Evolutionary conservation across 1,284 basidiomycete species (phyloP), one percentile per base, ranked within the genome.

Genomic region (Marasmius fiardii): DNA sequence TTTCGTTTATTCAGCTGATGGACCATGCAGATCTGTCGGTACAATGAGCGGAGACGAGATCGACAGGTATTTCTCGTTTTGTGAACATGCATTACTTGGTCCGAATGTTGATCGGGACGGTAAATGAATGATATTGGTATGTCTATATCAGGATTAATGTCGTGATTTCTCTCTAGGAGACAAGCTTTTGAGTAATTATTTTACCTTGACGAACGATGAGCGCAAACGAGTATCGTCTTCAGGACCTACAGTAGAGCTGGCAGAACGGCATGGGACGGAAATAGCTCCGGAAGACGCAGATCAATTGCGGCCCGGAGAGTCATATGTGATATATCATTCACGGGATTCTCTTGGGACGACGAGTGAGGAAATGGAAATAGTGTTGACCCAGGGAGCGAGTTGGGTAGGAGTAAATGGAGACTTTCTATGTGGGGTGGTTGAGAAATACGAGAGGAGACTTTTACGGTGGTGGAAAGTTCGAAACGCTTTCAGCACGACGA

Each of bases 61-160:
- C 52, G 89, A 92, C 60, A 76, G 77, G 39, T 93, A 91, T 65
- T 68, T 93, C 31, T 70, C 71, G 23, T 86, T 92, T 59, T 88
- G 86, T 62, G 80, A 85, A 65, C 69, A 69, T 24, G 82, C 82
- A 5, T 65, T 92, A 50, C 61, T 83, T 3, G 71, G 66, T 20
- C 60, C 63, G 21, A 67, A 63, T 34, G 66, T 66, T 28, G 44
- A 20, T 50, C 51, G 33, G 66, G 56, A 64, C 54, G 58, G 67
- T 63, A 52, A 56, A 64, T 55, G 37, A 44, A n/a, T n/a, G n/a
- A 51, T 51, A 50, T 26, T 54, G 58, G 47, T 41, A 47, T 57
- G 51, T 51, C 60, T 53, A 52, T 48, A 14, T 18, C 39, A 33
- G 26, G 58, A 50, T 28, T 41, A 43, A 43, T 18, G 20, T 44